Evolutionary conservation across 2,329 filamentous ascomycete genomes (phyloP).

Genomic region (Thielaviopsis cerberus): DNA sequence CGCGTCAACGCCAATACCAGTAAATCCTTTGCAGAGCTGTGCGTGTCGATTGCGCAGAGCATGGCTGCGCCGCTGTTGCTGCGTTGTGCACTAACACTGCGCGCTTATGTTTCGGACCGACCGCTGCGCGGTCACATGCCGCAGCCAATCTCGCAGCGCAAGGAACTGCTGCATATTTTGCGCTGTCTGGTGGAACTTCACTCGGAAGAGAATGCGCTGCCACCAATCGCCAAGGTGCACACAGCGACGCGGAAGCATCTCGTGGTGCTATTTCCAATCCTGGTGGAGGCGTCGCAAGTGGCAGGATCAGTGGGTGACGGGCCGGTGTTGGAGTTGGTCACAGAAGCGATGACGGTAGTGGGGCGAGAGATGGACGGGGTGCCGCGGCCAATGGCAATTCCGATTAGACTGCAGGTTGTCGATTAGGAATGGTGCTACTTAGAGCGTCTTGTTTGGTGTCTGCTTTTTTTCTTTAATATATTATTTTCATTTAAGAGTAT

Average conservation of each 20-base stretch:
- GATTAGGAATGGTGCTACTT: background rate
- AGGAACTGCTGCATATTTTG: conserved; percentile 59
- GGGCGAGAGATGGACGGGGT: conserved; percentile 32
- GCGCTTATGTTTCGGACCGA: conserved; percentile 76
- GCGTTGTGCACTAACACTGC: conserved; percentile 61
- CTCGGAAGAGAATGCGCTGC: conserved; percentile 53
- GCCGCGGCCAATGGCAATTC: background rate
- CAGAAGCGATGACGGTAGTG: conserved; percentile 42
- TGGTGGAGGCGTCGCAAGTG: conserved; percentile 44
- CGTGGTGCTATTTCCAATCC: conserved; percentile 59
- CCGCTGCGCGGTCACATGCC: conserved; percentile 78
- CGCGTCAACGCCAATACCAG: background rate
- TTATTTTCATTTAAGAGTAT: background rate
- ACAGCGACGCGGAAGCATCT: conserved; percentile 54
- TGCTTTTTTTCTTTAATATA: background rate
- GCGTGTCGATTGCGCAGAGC: conserved; percentile 49
- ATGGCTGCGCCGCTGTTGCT: conserved; percentile 68
- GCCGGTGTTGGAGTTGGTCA: conserved; percentile 37
- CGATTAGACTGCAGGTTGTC: background rate
- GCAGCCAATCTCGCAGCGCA: conserved; percentile 62
- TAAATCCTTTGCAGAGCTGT: conserved; percentile 18
- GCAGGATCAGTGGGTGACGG: conserved; percentile 40
- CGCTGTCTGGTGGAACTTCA: conserved; percentile 44
- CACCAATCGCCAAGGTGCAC: conserved; percentile 31
- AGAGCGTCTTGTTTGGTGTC: background rate